A percentile compares a stretch with the other conserved stretches of the same genome.
Evolutionary conservation across 441 rosid species (phyloP).

Genomic region (Erysimum pusillum): DNA sequence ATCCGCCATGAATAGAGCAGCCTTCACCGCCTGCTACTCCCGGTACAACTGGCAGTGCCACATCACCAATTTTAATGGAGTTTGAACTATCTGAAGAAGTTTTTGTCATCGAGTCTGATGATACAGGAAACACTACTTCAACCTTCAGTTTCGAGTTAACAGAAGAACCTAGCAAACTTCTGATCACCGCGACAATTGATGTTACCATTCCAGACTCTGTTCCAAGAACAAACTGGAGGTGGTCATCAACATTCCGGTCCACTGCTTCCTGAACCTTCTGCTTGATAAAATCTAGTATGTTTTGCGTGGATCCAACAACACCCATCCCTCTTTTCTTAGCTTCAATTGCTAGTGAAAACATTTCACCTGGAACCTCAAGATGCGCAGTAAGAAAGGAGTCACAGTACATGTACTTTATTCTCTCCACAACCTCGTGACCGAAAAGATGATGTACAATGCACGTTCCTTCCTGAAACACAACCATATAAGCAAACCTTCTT

Average conservation of each 20-base stretch:
- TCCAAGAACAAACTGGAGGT: conserved; percentile 90
- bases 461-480: conserved; percentile 74
- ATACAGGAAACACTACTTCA: conserved; percentile 94
- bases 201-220: conserved; percentile 99
- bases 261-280: conserved; percentile 83
- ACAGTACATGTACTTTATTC: conserved; percentile 82
- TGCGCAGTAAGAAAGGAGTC: conserved; percentile 96
- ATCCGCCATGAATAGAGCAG: conserved; percentile 92
- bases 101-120: conserved; percentile 81
- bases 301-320: conserved; percentile 91
- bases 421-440: conserved; percentile 88
- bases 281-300: conserved; percentile 88
- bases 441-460: conserved; percentile 96
- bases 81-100: conserved; percentile 55
- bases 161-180: conserved; percentile 63
- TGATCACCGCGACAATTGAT: conserved; percentile 82
- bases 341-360: conserved; percentile 97
- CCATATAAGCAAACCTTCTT: conserved; percentile 23
- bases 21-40: conserved; percentile 97
- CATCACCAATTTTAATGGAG: conserved; percentile 57
- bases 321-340: conserved; percentile 97
- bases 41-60: conserved; percentile 76
- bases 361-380: conserved; percentile 97
- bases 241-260: conserved; percentile 78
- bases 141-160: conserved; percentile 67